Evolutionary conservation across 805 yeast species (phyloP), one percentile per base, ranked within the genome.

Genomic region (Ogataea allantospora): DNA sequence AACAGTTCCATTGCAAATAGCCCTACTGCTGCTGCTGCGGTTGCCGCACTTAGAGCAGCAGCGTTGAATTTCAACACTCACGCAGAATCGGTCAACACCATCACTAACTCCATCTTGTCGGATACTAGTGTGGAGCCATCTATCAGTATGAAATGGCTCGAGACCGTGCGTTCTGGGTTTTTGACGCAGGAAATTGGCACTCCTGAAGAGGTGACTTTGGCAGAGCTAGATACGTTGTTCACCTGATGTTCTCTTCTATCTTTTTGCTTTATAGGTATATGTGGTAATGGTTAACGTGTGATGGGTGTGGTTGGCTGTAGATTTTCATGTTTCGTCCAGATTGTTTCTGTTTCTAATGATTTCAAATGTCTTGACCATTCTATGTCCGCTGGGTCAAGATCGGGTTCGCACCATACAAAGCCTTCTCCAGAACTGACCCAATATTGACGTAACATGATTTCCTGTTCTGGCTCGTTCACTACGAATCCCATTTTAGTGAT

Each of bases 381-480:
- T 12, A 78, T 45, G 14, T 80, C 88, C 0, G 93, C 95, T 0
- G 95, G 95, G 54, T 87, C 95, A 54, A 83, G 83, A 55, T 86
- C 95, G 1, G 95, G 95, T 54, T 86, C 95, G 9, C 76, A 81
- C 95, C 95, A 86, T 43, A 81, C 85, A 54, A 84, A 86, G 10
- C 88, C 88, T 38, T 82, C 89, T 20, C 95, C 95, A 6, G 87
- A 85, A 27, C 83, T 72, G 55, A 85, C 77, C 95, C 95, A 86
- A 62, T 85, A 86, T 50, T 88, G 95, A 54, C 85, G 83, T 48
- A 86, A 51, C 66, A 78, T 69, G 31, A 75, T 55, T 43, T 86
- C 95, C 43, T 77, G 81, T 38, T 79, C 77, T 31, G 83, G 78
- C 48, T 77, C 76, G 53, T 66, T 67, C 10, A 69, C 58, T 4